Conservation (phyloP, 257 asterid species). For the Solanum sitiens region DNA sequence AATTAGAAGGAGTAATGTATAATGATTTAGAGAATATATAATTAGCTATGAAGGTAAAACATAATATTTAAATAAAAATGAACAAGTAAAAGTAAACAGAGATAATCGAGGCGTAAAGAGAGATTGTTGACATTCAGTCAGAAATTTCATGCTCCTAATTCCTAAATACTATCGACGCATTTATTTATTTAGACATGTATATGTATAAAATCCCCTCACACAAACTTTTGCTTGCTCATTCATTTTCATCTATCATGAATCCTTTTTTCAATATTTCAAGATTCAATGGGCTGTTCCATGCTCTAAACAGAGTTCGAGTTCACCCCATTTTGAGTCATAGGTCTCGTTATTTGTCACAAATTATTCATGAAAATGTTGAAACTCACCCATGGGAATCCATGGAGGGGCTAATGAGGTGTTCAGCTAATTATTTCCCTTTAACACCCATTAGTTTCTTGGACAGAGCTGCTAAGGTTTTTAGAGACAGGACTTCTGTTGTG, state of each 20-base stretch:
- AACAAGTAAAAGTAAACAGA: no score
- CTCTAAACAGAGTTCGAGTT: background rate
- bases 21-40: no score
- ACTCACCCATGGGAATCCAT: background rate
- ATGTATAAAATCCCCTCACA: background rate
- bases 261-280: background rate
- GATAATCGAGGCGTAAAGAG: no score
- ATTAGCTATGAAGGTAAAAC: rapidly evolving
- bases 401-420: background rate
- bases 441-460: constrained; percentile 29
- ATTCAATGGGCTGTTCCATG: background rate
- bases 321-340: background rate
- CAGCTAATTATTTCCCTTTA: constrained; percentile 24
- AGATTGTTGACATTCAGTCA: background rate
- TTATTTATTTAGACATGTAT: background rate
- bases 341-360: background rate
- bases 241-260: background rate
- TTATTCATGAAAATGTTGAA: background rate
- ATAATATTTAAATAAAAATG: no score
- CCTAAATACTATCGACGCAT: background rate
- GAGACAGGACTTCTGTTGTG: constrained; percentile 22
- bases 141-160: background rate
- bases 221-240: background rate
- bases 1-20: background rate
- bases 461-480: constrained; percentile 24